Base-by-base conservation (phyloP, 306 rosid genomes). In the Lathyrus oleraceus region DNA sequence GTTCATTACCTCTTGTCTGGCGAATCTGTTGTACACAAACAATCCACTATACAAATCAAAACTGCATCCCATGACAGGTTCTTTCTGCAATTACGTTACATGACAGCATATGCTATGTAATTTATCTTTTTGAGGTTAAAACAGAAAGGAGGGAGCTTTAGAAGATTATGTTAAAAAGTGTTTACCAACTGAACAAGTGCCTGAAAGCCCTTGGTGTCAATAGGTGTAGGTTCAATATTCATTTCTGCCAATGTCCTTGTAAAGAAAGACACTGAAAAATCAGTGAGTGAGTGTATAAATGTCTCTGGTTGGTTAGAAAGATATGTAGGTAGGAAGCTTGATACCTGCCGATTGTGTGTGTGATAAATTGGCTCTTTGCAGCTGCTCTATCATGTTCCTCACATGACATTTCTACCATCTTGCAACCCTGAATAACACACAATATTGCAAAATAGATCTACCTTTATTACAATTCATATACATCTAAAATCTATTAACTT, bases 311-410 rank as follows among this genome's bases (percentile, higher is more conserved):
- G 39, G 4, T 72, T 43, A 47, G 35, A 40, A 40, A 32, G 20
- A 32, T 19, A 1, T 2, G 60, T 15, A 15, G 43, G 60, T 15
- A 15, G 43, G 67, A 56, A 10, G 63, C n/a, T 14, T 1, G 25
- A 15, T 85, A 86, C 95, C 95, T 86, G 54, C 87, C 95, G 49
- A 88, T 80, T 9, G 86, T 75, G 81, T 88, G 95, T 7, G 95
- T 82, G 39, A 86, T 49, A 65, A 88, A 86, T 71, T 88, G 95
- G 76, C 87, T 86, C 70, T 69, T 84, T 0, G 95, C 90, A 51
- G 91, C 89, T 45, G 81, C 20, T 78, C 68, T 78, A 75, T 88
- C 95, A 68, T 88, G 95, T 56, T 84, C 95, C 73, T 82, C 86
- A 51, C 91, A 86, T 32, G 88, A 43, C 86, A 88, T 86, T 59